Conservation (phyloP, 129 eudicot species). For the Flaveria sonorensis region DNA sequence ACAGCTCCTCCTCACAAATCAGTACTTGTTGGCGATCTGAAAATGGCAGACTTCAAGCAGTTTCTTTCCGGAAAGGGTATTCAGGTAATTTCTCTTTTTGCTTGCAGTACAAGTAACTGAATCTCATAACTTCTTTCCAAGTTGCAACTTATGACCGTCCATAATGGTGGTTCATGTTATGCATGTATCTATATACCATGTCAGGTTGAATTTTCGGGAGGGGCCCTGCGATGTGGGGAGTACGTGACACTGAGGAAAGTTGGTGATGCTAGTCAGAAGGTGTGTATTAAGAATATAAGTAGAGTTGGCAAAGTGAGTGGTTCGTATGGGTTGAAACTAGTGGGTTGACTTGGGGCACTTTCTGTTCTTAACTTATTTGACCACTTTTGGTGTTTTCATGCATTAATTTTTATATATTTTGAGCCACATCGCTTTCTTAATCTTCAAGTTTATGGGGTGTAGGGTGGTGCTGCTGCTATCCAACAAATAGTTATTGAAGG, state of each 20-base stretch:
- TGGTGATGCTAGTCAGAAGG: constrained; percentile 94
- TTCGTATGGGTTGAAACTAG: neutral
- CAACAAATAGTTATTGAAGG: constrained; percentile 95
- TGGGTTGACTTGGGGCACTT: neutral
- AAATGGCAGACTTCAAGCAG: constrained; percentile 97
- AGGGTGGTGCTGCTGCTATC: constrained; percentile 87
- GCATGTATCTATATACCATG: neutral
- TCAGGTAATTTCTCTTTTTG: constrained; percentile 50
- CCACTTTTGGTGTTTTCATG: neutral
- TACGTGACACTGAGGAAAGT: constrained; percentile 86
- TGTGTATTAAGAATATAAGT: constrained; percentile 27
- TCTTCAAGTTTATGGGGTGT: constrained; percentile 17
- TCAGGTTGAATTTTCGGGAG: constrained; percentile 97
- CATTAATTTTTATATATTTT: neutral
- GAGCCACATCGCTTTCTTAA: constrained; percentile 2
- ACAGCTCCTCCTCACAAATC: constrained; percentile 87
- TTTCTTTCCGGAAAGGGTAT: constrained; percentile 92
- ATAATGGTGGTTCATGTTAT: neutral
- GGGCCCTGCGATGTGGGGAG: constrained; percentile 98
- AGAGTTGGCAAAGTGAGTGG: neutral
- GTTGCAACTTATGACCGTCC: neutral
- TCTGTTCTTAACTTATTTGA: neutral
- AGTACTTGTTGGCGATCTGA: constrained; percentile 92
- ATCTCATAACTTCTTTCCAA: neutral
- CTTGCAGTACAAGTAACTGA: constrained; percentile 5